Conservation (phyloP, 768 basidiomycete species). For the Leccinum ochraceum region DNA sequence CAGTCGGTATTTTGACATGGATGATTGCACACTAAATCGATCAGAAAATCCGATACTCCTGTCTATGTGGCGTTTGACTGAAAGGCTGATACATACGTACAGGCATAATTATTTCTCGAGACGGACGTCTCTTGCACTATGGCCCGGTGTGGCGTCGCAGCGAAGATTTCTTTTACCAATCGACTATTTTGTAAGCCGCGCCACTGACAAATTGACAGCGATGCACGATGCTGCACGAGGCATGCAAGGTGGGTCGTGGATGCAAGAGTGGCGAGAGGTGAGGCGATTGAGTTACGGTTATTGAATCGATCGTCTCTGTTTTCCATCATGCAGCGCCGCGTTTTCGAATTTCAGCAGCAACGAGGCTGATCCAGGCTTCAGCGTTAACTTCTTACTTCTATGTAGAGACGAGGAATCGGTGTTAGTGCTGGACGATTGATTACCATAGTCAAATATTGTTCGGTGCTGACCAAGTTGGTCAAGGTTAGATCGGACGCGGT, state of each 20-base stretch:
- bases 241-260: neutral
- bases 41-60: neutral
- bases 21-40: neutral
- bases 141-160: neutral
- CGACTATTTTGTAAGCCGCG: neutral
- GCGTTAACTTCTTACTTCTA: neutral
- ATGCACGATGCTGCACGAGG: neutral
- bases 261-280: neutral
- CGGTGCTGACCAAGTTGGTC: neutral
- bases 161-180: neutral
- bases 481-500: neutral
- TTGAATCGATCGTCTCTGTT: neutral
- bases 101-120: neutral
- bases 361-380: neutral
- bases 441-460: neutral
- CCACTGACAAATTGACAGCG: neutral
- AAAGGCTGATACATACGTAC: neutral
- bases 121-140: neutral
- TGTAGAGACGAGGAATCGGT: neutral
- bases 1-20: neutral
- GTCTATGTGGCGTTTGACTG: neutral
- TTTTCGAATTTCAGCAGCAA: neutral
- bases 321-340: neutral
- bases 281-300: neutral
- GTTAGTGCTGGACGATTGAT: neutral